Evolutionary conservation across 345 rosid genomes (phyloP), one percentile per base, ranked within the genome.

Genomic region (Raphanus raphanistrum): DNA sequence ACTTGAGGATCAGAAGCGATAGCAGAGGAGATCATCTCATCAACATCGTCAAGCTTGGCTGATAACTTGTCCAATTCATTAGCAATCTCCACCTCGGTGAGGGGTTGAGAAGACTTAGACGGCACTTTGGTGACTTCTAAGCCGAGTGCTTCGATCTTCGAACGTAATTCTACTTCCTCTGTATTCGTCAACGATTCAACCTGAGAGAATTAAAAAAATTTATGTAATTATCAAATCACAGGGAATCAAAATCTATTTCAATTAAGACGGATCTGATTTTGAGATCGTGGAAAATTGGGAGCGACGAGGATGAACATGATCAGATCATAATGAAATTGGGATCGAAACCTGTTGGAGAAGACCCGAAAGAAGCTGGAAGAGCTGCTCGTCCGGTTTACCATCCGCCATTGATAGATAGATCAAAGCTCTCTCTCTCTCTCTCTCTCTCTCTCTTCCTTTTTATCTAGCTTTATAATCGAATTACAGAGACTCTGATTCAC

Each of bases 121-220:
- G 97, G 94, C 29, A 89, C 86, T 83, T 90, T 90, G 11, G 89
- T 88, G 25, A 93, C 90, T 83, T 90, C 97, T 57, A 89, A 77
- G 21, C 92, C 91, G 38, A 90, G 96, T 36, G 96, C 90, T 85
- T 93, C 93, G 5, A 93, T 93, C 80, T 93, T 90, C n/a, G 92
- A 87, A 15, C 96, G 94, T 72, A 90, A 66, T 63, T 90, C 96
- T 12, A 89, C 93, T 59, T 90, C 98, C 76, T 90, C 98, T 74
- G 89, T 83, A 32, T 93, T 90, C 11, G 90, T 88, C 76, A 88
- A 81, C 70, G 88, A 73, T 84, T 92, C 96, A 66, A 92, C 96
- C 98, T 87, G 4, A 27, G 4, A 27, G 12, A 21, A 17, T 11
- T 1, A 58, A 58, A 8, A 72, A 11, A 48, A 6, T 2, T n/a